Evolutionary conservation across 441 rosid genomes (phyloP), one percentile per base, ranked within the genome.

Genomic region (Gossypium gossypioides): DNA sequence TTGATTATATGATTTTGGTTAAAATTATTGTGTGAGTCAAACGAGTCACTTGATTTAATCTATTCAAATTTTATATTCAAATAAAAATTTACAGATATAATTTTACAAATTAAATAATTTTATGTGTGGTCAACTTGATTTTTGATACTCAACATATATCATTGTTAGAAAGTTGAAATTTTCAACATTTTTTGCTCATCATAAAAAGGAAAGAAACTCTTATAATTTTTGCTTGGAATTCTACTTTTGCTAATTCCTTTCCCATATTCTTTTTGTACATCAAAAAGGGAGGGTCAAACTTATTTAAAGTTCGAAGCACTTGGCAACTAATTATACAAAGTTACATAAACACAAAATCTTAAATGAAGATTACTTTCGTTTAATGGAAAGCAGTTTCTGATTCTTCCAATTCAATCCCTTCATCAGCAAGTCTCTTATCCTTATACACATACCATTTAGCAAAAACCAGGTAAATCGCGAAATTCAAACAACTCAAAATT

Each of bases 361-460:
- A 13, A 66, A 7, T 32, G 37, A 32, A 29, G 1, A 5, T 8
- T 19, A 19, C 55, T 50, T 50, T 12, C 12, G n/a, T 46, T 73
- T 48, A 54, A 71, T 90, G 95, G 74, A 83, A 70, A 71, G 78
- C 66, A 40, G 82, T 78, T 32, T 67, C 83, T 10, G 77, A 85
- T 61, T 90, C 96, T 65, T 88, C 92, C 78, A 93, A n/a, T 74
- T 89, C 92, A 69, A 90, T 80, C 25, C 96, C 97, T 16, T 66
- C 84, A 0, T 80, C 90, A 22, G 87, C 92, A 24, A 93, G 81
- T 77, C 91, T 89, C 79, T 86, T 86, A 25, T 93, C 96, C 85
- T 86, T 91, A 82, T 93, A 93, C n/a, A 91, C 96, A 40, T 91
- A 93, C 92, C 98, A 82, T 71, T 73, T 88, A 7, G 97, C 84